A percentile compares a stretch with the other conserved stretches of the same genome.
Evolutionary conservation across 2,329 filamentous ascomycete genomes (phyloP).

Genomic region (Dendryphion nanum): DNA sequence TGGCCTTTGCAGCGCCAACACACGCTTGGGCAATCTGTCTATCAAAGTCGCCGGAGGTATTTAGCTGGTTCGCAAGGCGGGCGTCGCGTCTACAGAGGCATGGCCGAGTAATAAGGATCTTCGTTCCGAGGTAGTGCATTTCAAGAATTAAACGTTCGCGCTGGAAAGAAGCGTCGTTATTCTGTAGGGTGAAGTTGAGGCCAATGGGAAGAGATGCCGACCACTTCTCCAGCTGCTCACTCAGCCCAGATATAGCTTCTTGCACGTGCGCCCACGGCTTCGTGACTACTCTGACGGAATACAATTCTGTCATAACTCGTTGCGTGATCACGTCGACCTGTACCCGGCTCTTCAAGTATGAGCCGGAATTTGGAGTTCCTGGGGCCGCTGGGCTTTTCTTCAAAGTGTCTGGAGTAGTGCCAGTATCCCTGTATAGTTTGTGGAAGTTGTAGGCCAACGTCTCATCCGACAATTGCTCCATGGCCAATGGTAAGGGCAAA

Average conservation of each 20-base stretch:
- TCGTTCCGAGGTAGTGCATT: conserved; percentile 30
- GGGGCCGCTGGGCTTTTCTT: no score
- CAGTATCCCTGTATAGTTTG: no score
- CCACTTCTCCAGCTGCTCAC: neutral
- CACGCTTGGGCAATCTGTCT: no score
- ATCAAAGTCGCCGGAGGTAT: no score
- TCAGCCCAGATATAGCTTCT: conserved; percentile 22
- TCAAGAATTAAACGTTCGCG: conserved; percentile 20
- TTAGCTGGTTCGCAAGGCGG: neutral
- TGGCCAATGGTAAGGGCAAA: conserved; percentile 15
- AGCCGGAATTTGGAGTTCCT: conserved; percentile 21
- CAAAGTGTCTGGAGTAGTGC: no score
- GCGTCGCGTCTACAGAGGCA: conserved; percentile 25
- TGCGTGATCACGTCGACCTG: conserved; percentile 29
- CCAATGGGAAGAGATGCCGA: no score
- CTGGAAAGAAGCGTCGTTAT: neutral
- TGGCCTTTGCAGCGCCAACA: neutral
- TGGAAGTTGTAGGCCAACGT: no score
- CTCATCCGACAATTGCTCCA: neutral
- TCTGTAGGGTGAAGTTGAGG: neutral
- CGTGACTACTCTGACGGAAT: conserved; percentile 25
- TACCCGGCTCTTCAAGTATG: conserved; percentile 16
- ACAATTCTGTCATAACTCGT: conserved; percentile 30
- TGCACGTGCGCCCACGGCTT: conserved; percentile 38
- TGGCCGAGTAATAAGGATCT: conserved; percentile 37